Evolutionary conservation across 495 filamentous ascomycete species (phyloP).

Genomic region (Penicillium salamii): DNA sequence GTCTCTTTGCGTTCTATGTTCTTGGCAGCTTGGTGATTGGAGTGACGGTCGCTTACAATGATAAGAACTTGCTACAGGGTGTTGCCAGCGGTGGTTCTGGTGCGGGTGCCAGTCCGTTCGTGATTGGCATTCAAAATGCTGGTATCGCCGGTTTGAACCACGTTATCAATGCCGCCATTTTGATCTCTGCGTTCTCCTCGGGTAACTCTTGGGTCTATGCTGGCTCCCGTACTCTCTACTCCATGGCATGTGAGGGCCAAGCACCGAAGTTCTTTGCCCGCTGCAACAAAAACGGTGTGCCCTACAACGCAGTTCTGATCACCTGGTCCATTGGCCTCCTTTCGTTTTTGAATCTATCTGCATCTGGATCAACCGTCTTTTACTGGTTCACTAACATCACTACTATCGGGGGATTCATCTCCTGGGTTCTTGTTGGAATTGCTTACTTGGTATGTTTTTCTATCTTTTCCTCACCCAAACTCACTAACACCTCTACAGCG

Average conservation of each 20-base stretch:
- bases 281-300: constrained; percentile 45
- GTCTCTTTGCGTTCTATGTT: constrained; percentile 76
- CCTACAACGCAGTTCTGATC: constrained; percentile 44
- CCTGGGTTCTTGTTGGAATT: constrained; percentile 45
- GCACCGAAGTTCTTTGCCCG: constrained; percentile 54
- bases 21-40: constrained; percentile 54
- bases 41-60: constrained; percentile 49
- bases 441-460: constrained; percentile 26
- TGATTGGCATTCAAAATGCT: constrained; percentile 57
- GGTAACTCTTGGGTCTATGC: constrained; percentile 78
- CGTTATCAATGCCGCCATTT: constrained; percentile 73
- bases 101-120: constrained; percentile 52
- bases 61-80: constrained; percentile 50
- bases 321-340: constrained; percentile 48
- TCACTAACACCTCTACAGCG: constrained; percentile 21
- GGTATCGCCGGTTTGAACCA: constrained; percentile 62
- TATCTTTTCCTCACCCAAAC: neutral
- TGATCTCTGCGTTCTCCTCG: constrained; percentile 64
- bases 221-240: constrained; percentile 70
- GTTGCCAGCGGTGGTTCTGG: constrained; percentile 42
- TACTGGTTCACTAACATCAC: constrained; percentile 57
- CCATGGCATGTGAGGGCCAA: constrained; percentile 64
- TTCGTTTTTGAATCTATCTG: constrained; percentile 46
- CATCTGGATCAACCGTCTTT: constrained; percentile 50
- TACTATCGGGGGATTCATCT: constrained; percentile 59